A percentile compares a stretch with the other conserved stretches of the same genome.
These are phyloP conservation scores for Penicillium maclennaniae DNA, from an alignment of 495 filamentous ascomycete species.

Conservation along the genomic window DNA sequence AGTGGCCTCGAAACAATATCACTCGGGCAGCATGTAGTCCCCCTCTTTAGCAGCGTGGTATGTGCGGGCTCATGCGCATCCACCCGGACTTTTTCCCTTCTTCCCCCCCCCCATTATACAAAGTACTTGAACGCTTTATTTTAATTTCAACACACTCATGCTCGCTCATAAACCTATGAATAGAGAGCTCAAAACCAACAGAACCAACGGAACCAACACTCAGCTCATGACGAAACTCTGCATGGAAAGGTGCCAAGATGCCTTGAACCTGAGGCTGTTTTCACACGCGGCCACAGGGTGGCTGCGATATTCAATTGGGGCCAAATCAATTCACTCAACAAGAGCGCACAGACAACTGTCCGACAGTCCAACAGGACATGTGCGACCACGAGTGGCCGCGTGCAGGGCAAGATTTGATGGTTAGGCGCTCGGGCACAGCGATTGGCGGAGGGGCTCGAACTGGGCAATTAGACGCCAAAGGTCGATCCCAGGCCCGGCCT, in stretches of 20 bases:
- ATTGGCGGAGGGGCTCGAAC: slow-evolving; percentile 17
- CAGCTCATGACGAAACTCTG: neutral
- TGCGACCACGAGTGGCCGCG: neutral
- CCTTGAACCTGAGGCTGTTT: slow-evolving; percentile 7
- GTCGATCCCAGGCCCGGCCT: neutral
- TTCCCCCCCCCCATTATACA: slow-evolving; percentile 16
- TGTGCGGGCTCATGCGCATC: neutral
- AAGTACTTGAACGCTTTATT: neutral
- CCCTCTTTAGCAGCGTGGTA: neutral
- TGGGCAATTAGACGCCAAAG: slow-evolving; percentile 18
- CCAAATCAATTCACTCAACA: slow-evolving; percentile 11
- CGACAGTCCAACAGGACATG: neutral
- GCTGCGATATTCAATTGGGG: slow-evolving; percentile 17
- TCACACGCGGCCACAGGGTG: slow-evolving; percentile 4
- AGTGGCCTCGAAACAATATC: neutral
- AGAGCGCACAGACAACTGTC: slow-evolving; percentile 16
- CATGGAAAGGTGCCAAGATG: neutral
- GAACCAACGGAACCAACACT: neutral
- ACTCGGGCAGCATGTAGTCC: neutral
- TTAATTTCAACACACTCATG: neutral
- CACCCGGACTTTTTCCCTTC: slow-evolving; percentile 19
- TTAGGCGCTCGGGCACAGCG: slow-evolving; percentile 21
- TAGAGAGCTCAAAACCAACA: neutral
- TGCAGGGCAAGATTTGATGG: slow-evolving; percentile 9
- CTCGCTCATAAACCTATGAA: neutral